Percentiles rank a stretch among this genome's conserved stretches.
Conservation (phyloP, 148 eudicot species). For the Fagopyrum esculentum region DNA sequence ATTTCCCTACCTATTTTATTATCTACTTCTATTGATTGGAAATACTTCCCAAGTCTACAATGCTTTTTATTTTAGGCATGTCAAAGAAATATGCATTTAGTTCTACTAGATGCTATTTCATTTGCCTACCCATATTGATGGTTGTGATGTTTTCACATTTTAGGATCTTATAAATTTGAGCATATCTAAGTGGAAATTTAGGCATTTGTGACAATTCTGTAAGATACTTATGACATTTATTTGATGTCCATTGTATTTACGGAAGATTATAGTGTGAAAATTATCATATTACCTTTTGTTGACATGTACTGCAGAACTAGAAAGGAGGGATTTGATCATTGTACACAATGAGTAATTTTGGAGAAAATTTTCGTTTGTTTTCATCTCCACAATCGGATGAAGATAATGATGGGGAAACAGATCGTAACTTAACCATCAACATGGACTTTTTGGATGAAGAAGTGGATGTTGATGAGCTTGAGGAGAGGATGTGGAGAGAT, state of each 20-base stretch:
- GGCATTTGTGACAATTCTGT: not conserved
- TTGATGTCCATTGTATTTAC: too few relatives aligned
- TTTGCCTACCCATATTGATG: not conserved
- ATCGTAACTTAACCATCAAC: not conserved
- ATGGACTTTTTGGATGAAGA: not conserved
- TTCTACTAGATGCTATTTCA: not conserved
- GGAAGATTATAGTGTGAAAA: too few relatives aligned
- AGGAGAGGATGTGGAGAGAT: slow-evolving; percentile 5
- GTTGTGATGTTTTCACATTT: not conserved
- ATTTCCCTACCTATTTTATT: not conserved
- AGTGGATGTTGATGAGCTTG: not conserved
- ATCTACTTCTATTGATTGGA: not conserved
- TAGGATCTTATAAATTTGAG: not conserved
- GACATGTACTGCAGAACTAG: too few relatives aligned
- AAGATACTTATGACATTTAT: not conserved
- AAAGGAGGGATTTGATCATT: not conserved
- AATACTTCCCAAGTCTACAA: not conserved
- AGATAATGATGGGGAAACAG: too few relatives aligned
- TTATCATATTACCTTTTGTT: too few relatives aligned
- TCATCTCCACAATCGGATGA: too few relatives aligned
- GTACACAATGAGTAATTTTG: not conserved
- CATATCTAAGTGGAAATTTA: not conserved
- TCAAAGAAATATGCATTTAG: not conserved
- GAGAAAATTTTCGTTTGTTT: too few relatives aligned
- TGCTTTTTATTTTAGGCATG: not conserved